Evolutionary conservation across 1,284 basidiomycete species (phyloP), one percentile per base, ranked within the genome.

Genomic region (Sphagnurus paluster): DNA sequence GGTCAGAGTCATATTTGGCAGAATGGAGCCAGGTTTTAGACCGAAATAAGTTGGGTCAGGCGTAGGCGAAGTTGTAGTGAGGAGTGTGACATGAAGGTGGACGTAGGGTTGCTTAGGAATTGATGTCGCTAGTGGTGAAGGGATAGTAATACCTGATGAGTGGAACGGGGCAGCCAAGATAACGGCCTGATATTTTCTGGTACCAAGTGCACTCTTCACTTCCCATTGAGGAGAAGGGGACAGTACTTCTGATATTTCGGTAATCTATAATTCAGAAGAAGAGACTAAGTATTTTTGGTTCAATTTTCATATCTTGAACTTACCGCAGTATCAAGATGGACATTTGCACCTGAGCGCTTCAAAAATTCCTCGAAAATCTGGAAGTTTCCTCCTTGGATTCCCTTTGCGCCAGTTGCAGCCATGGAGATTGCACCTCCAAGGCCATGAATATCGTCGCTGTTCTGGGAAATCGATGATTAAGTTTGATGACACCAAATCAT

Each of bases 341-440:
- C 65, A 3, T 74, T 77, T 3, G 92, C 91, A 7, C 76, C 74
- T 5, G 89, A 89, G 9, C 72, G 71, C 7, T 79, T 71, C 29
- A 95, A 62, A 70, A 98, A 94, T 37, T 82, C 66, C 54, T 93
- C 83, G 61, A 98, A 98, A 34, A 98, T 76, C 55, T 80, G 79
- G 65, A 79, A 90, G 67, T 98, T 98, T 2, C 96, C 96, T 2
- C 88, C 86, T 50, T 75, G 67, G 39, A 98, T 78, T 11, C 77
- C 75, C 0, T 71, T 70, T 0, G 91, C 91, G 4, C 85, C 84
- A 0, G 63, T 69, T 0, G 92, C 77, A 1, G 91, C 91, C 66
- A 98, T 73, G 6, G 86, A 87, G 45, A 77, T 77, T 13, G 82
- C 65, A 1, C 87, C 90, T 42, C 83, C 93, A 16, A 98, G 70